Conservation (phyloP, 768 basidiomycete species). For the Mycena chlorophos region DNA sequence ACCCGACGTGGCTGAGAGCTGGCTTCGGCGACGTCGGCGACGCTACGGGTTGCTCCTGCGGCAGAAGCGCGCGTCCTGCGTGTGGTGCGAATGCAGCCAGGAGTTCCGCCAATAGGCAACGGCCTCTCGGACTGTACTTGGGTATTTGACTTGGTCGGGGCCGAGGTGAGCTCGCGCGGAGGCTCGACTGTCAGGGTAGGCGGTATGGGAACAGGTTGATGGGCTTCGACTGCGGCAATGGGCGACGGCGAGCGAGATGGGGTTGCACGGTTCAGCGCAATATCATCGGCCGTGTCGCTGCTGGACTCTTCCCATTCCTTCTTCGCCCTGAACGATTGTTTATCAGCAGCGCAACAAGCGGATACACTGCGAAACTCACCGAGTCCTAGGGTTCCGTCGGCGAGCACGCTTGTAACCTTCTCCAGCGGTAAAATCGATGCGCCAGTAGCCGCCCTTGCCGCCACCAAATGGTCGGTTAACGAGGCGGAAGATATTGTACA, state of each 20-base stretch:
- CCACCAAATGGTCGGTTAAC: not conserved
- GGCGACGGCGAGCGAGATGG: not conserved
- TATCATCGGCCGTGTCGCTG: not conserved
- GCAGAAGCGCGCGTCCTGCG: no score
- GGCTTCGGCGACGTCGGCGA: no score
- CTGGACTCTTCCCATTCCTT: not conserved
- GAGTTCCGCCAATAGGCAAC: no score
- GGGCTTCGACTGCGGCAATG: no score
- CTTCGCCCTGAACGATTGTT: not conserved
- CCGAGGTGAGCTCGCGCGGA: no score
- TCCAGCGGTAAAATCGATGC: not conserved
- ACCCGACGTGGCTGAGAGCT: no score
- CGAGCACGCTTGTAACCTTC: not conserved
- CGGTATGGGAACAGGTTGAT: no score
- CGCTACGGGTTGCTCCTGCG: no score
- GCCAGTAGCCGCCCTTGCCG: not conserved
- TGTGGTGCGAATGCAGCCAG: no score
- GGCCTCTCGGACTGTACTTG: no score
- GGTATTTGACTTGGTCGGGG: no score
- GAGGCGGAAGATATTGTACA: not conserved
- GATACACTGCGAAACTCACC: not conserved
- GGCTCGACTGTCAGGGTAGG: no score
- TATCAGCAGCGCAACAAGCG: not conserved
- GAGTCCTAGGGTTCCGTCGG: not conserved
- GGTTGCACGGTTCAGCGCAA: not conserved